Conservation (phyloP, 2,329 filamentous ascomycete genomes). For the Claviceps digitariae region DNA sequence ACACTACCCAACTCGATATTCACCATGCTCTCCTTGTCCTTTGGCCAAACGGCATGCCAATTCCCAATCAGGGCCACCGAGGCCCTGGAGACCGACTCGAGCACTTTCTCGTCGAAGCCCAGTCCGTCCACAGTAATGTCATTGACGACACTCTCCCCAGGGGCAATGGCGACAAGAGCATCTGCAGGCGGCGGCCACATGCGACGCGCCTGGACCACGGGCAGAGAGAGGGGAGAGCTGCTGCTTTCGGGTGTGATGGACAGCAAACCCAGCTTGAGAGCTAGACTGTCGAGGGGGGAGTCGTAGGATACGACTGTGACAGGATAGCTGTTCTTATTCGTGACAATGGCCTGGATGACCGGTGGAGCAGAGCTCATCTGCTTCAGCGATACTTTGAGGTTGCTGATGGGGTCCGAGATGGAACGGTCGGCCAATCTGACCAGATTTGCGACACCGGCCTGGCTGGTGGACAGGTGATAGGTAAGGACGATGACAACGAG, state of each 20-base stretch:
- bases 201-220: constrained; percentile 24
- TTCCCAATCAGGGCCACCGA: neutral
- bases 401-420: neutral
- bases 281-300: constrained; percentile 31
- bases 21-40: neutral
- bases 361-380: constrained; percentile 19
- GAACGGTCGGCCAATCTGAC: neutral
- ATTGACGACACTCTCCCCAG: constrained; percentile 11
- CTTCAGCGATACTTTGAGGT: neutral
- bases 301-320: constrained; percentile 30
- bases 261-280: constrained; percentile 27
- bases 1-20: neutral
- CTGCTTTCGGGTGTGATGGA: constrained; percentile 23
- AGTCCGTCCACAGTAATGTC: neutral
- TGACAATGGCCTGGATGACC: constrained; percentile 23
- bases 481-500: neutral
- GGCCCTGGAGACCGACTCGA: neutral
- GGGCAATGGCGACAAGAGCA: neutral
- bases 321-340: constrained; percentile 23
- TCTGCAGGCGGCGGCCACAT: constrained; percentile 26
- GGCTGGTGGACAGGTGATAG: neutral
- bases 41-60: constrained; percentile 1
- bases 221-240: constrained; percentile 21
- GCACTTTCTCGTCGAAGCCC: neutral
- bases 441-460: neutral